Evolutionary conservation across 805 yeast species (phyloP), one percentile per base, ranked within the genome.

Genomic region (Teunomyces cretensis): DNA sequence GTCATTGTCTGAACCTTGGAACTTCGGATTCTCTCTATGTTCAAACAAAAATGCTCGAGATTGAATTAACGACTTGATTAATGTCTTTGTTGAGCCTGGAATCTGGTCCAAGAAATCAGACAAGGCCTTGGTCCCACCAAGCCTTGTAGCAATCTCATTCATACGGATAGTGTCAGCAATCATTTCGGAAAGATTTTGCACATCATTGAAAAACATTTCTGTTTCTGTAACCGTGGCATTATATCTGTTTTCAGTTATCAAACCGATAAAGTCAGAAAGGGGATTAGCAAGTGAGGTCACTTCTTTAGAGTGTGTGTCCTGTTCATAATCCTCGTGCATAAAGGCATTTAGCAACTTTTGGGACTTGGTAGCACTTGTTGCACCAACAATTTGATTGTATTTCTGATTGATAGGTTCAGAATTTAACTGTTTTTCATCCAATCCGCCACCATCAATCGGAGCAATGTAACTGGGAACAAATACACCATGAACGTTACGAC

Each of bases 61-160:
- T 50, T 75, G 83, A 6, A 78, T 58, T 54, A 78, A 54, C 0
- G 80, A 68, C 26, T 68, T 65, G 2, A 78, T 31, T 11, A 75
- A 54, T 1, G 64, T 56, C 31, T 63, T 59, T 4, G 66, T 41
- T 0, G 71, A 46, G 0, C 56, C 57, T 2, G 72, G 60, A 7
- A 68, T 53, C 6, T 52, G 51, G 9, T 52, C 50, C 9, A 68
- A 43, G 41, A 68, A 68, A 8, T 48, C 44, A 5, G 52, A 41
- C 30, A 57, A 58, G 12, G 63, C 55, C 11, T 49, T 48, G 7
- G 39, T 45, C 1, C 70, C 74, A 13, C 75, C 74, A n/a, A 75
- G 57, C 56, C 91, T 72, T 1, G 82, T 70, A 0, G 83, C 54
- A 16, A 84, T 76, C 54, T 86, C 91, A 31, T 74, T 62, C 74